A percentile compares a stretch with the other conserved stretches of the same genome.
These are phyloP conservation scores for Lithospermum erythrorhizon DNA, from an alignment of 257 asterid species.

Conservation along the genomic window DNA sequence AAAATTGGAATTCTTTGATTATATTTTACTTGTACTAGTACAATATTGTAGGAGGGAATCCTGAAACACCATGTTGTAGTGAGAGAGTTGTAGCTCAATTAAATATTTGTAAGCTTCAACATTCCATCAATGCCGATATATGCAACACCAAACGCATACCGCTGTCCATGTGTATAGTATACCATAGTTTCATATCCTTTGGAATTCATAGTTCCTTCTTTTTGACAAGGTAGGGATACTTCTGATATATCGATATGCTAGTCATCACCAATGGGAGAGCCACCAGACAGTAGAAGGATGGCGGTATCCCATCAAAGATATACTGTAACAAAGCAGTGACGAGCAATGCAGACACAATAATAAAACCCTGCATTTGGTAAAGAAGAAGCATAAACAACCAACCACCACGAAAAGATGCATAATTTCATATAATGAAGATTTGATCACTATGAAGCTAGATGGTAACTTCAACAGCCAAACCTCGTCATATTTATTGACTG, in stretches of 20 bases:
- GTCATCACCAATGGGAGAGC: conserved; percentile 81
- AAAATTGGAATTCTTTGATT: too few relatives aligned
- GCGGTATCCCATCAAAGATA: conserved; percentile 77
- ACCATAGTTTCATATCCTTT: background rate
- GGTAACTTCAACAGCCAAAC: background rate
- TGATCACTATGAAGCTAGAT: background rate
- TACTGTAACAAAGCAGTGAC: conserved; percentile 86
- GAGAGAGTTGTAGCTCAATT: too few relatives aligned
- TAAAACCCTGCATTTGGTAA: conserved; percentile 60
- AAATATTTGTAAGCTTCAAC: too few relatives aligned
- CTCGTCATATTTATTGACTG: background rate
- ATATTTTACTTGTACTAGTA: too few relatives aligned
- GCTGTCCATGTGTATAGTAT: background rate
- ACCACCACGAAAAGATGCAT: background rate
- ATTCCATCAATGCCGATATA: too few relatives aligned
- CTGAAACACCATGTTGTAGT: too few relatives aligned
- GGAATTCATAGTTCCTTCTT: conserved; percentile 32
- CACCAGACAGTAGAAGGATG: conserved; percentile 65
- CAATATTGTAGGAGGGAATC: too few relatives aligned
- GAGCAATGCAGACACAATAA: conserved; percentile 82
- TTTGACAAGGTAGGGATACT: conserved; percentile 65
- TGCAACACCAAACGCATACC: too few relatives aligned
- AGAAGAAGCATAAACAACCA: conserved; percentile 1
- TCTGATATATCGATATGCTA: conserved; percentile 76
- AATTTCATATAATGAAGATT: background rate